Evolutionary conservation across 176 grass and related monocot genomes (phyloP), one percentile per base, ranked within the genome.

Genomic region (Oryza meridionalis): DNA sequence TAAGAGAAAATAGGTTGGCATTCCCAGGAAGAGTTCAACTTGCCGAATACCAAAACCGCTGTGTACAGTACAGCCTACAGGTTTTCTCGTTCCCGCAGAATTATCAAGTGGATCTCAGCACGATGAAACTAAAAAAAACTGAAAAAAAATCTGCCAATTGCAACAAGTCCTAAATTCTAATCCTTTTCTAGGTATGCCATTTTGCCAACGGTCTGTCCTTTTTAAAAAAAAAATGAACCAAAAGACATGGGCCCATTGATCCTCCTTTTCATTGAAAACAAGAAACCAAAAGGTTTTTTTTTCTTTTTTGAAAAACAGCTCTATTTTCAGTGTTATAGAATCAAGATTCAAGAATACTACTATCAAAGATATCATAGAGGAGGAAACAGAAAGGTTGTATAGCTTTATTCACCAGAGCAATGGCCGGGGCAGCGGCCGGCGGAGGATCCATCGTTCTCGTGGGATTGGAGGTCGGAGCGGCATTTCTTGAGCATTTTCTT

Each of bases 401-500:
- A 11, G 69, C 47, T 70, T 7, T 44, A 42, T 81, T 21, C 87
- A 94, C 95, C 95, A 43, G 88, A 50, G 58, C 95, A 97, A 78
- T 72, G 79, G 0, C 86, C 86, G 17, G 81, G 7, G 87, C 91
- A 96, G 0, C 72, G 75, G 37, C 22, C 80, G 6, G 53, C 64
- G 69, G 49, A 27, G 43, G 70, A 13, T 38, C 65, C 45, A 12
- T 16, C 65, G 29, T 42, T 19, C 21, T 55, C 40, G 77, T 75
- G 73, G 6, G 55, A 32, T 4, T 44, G 58, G 83, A 88, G 70
- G 22, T 91, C 81, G 29, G 66, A 53, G 22, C 85, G 84, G 40
- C 95, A 97, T 47, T 80, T 85, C 76, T 93, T 97, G 72, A 97
- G 88, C 71, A 90, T 86, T 78, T 94, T 97, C 81, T 97, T 97